phyloP scores from a whole-genome alignment of 768 basidiomycete species.

The Chiua virens region DNA sequence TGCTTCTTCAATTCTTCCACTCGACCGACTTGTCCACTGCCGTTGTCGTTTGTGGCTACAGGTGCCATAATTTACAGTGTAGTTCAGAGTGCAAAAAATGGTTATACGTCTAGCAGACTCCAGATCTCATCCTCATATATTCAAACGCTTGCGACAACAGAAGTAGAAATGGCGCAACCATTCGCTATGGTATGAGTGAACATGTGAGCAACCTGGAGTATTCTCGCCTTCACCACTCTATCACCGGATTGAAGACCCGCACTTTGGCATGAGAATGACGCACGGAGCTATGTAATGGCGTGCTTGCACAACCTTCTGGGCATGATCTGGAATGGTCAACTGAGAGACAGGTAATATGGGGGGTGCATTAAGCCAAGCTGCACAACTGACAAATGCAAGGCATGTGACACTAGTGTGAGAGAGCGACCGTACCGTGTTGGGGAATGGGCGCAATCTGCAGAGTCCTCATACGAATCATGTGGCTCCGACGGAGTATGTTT shows the following conservation, averaged over 20 bases:
- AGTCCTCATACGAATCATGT: no score
- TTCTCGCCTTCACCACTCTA: constrained; percentile 14
- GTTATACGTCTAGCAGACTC: constrained; percentile 14
- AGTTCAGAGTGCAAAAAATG: background rate
- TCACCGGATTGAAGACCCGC: background rate
- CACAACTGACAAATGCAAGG: no score
- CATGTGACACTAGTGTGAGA: background rate
- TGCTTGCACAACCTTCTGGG: background rate
- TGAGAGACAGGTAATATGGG: no score
- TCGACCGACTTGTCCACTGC: constrained; percentile 19
- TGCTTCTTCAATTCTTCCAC: constrained; percentile 26
- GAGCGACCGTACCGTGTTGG: no score
- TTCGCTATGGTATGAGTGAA: background rate
- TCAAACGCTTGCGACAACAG: constrained; percentile 8
- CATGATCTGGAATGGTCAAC: no score
- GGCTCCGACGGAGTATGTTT: no score
- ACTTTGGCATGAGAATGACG: no score
- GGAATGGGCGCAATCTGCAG: no score
- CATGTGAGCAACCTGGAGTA: constrained; percentile 17
- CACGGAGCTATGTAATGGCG: background rate
- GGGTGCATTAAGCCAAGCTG: no score
- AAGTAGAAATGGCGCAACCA: constrained; percentile 21
- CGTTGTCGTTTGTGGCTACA: constrained; percentile 43
- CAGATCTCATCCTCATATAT: background rate
- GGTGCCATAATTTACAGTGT: constrained; percentile 43